These are phyloP conservation scores for Ceratobasidium sp. DNA, from an alignment of 1,284 basidiomycete genomes.

Conservation along the genomic window DNA sequence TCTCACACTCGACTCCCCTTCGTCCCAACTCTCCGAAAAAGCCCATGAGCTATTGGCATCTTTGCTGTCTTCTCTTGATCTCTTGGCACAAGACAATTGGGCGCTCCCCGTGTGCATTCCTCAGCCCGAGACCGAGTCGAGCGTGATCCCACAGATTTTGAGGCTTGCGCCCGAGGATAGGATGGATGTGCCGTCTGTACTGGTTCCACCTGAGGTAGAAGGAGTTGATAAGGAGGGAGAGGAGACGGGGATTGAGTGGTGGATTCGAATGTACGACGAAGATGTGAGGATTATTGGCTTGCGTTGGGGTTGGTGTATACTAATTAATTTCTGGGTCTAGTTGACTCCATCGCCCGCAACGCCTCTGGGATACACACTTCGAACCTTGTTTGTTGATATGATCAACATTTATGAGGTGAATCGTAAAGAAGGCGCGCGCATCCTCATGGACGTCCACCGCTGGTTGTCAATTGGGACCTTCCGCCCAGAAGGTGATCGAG, in stretches of 20 bases:
- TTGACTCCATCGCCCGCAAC: slow-evolving; percentile 80
- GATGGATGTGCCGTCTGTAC: slow-evolving; percentile 77
- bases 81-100: slow-evolving; percentile 35
- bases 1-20: slow-evolving; percentile 8
- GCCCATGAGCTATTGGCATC: slow-evolving; percentile 31
- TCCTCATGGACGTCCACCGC: slow-evolving; percentile 88
- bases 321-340: slow-evolving; percentile 59
- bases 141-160: slow-evolving; percentile 40
- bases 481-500: slow-evolving; percentile 63
- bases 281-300: slow-evolving; percentile 67
- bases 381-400: slow-evolving; percentile 83
- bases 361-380: slow-evolving; percentile 83
- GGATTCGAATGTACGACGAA: slow-evolving; percentile 80
- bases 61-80: slow-evolving; percentile 19
- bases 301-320: slow-evolving; percentile 4
- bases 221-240: slow-evolving; percentile 71
- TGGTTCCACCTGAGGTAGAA: slow-evolving; percentile 90
- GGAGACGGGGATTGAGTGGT: slow-evolving; percentile 66
- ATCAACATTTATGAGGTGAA: slow-evolving; percentile 96
- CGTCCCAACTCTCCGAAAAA: slow-evolving; percentile 37
- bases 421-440: slow-evolving; percentile 90
- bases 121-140: slow-evolving; percentile 40
- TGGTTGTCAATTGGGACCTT: slow-evolving; percentile 90
- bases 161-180: slow-evolving; percentile 38
- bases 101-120: slow-evolving; percentile 42